Base-by-base conservation (phyloP, 495 filamentous ascomycete species). In the Sordaria brevicollis region DNA sequence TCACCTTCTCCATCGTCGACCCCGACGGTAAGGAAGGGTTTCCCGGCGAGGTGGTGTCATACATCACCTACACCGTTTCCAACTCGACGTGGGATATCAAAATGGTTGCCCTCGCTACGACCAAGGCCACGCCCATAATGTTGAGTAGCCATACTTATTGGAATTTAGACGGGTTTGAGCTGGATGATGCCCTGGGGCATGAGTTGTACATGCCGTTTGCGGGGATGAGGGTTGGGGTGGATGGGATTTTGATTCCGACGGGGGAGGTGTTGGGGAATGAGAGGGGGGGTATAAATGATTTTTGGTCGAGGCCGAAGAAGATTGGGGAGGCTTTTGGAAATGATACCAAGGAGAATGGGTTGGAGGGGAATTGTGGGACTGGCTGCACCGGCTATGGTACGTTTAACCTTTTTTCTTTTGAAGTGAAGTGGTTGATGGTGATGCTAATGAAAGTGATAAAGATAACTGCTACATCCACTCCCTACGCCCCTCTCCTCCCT, bases 91-190 rank as follows among this genome's bases (percentile, higher is more conserved):
- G 86, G 86, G 82, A 88, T 68, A 80, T 86, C 43, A 84, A 82
- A 75, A 87, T 88, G 80, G 76, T 84, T 0, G 86, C 85, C 33
- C 73, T 86, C 38, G 77, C 85, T 3, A 88, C 83, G 0, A 85
- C 83, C 4, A 85, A 86, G 75, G 85, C 84, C 71, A 90, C 89
- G 33, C 88, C 89, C 36, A 90, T 91, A 72, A 90, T 91, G 89
- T 80, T 91, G 38, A 85, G 79, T 71, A 86, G 83, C 65, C 86
- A 88, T 72, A 87, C 91, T 65, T 96, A 96, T 82, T 96, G 92
- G 92, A 95, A 96, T 79, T 82, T 96, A 68, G 92, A 94, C 76
- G 93, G 88, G 10, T 96, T 93, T 77, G 81, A 89, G 75, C 89
- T 89, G 3, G 76, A 84, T 17, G 85, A 82, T 7, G 84, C 88